Evolutionary conservation across 352 stramenopile genomes (phyloP).

Genomic region (Sclerospora graminicola): DNA sequence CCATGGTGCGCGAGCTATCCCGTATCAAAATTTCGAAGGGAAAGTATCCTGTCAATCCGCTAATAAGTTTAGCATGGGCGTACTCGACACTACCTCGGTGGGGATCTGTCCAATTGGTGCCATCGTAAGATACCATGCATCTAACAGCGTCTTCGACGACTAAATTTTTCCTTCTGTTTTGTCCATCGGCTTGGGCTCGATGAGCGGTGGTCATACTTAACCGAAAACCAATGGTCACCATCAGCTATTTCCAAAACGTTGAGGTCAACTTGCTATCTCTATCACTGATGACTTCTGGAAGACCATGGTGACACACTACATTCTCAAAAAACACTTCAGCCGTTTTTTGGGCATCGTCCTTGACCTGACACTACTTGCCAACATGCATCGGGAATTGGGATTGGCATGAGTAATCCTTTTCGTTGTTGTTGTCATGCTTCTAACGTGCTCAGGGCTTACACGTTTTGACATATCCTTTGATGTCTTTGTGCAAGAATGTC

Average conservation of each 20-base stretch:
- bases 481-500: neutral
- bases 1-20: neutral
- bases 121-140: conserved; percentile 4
- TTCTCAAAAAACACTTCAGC: conserved; percentile 4
- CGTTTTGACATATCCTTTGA: too few species aligned
- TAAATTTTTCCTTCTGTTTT: conserved; percentile 2
- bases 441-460: neutral
- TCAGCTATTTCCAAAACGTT: conserved; percentile 6
- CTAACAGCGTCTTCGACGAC: conserved; percentile 3
- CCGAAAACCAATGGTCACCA: conserved; percentile 4
- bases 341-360: conserved; percentile 10
- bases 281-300: conserved; percentile 1
- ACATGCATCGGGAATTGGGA: too few species aligned
- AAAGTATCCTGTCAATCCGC: conserved; percentile 2
- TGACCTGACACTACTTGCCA: neutral
- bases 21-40: conserved; percentile 1
- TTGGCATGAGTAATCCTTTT: too few species aligned
- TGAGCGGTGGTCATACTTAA: too few species aligned
- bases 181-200: conserved; percentile 2
- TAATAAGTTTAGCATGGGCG: conserved; percentile 6
- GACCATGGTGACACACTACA: conserved; percentile 1
- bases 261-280: too few species aligned
- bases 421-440: neutral
- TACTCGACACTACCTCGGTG: conserved; percentile 6
- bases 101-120: conserved; percentile 3